Percentiles rank a stretch among this genome's conserved stretches.
Evolutionary conservation across 2,329 filamentous ascomycete genomes (phyloP).

Genomic region (Monilinia polystroma): DNA sequence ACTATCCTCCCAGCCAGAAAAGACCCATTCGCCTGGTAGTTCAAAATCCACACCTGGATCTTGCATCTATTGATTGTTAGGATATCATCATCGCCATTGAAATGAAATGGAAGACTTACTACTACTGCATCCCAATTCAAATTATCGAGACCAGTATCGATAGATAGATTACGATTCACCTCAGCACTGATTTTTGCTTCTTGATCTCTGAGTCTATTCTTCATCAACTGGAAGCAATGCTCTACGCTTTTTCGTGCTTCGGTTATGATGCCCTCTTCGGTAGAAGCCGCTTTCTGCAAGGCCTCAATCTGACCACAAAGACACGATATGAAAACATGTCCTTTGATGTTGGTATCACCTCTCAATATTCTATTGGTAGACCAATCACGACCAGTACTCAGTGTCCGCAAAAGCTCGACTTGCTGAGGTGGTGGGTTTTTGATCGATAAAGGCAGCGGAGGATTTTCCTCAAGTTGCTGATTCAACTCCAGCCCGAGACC

Average conservation of each 20-base stretch:
- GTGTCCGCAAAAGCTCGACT: constrained; percentile 6
- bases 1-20: constrained; percentile 20
- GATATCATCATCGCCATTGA: not conserved
- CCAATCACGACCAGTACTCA: constrained; percentile 9
- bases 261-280: constrained; percentile 26
- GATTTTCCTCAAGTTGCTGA: constrained; percentile 31
- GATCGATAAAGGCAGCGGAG: constrained; percentile 9
- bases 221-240: constrained; percentile 30
- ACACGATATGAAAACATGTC: constrained; percentile 44
- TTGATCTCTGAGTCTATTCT: constrained; percentile 1
- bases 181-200: constrained; percentile 13
- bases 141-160: not conserved
- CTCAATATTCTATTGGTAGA: constrained; percentile 35
- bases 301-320: constrained; percentile 45
- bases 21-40: constrained; percentile 24
- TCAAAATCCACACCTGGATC: constrained; percentile 28
- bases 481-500: constrained; percentile 15
- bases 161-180: not conserved
- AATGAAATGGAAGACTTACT: not conserved
- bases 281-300: constrained; percentile 25
- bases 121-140: constrained; percentile 8
- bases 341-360: constrained; percentile 49
- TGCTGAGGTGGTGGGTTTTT: constrained; percentile 3
- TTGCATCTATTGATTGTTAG: constrained; percentile 19
- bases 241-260: constrained; percentile 29